Evolutionary conservation across 495 filamentous ascomycete species (phyloP).

Genomic region (Xylaria nigripes): DNA sequence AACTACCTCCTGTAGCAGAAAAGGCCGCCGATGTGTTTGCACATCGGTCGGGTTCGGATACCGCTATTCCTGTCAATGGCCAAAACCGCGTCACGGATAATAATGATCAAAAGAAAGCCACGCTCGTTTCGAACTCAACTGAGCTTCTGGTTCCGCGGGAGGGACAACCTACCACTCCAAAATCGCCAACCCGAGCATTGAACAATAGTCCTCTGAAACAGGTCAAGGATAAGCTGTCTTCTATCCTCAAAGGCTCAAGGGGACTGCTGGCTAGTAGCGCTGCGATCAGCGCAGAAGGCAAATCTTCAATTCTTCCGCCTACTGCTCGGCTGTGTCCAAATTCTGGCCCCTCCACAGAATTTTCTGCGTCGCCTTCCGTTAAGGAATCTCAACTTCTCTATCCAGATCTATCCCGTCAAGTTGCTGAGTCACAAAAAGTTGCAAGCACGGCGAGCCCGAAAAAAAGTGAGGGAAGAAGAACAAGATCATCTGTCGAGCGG

Average conservation of each 20-base stretch:
- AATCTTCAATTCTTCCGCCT: slow-evolving; percentile 44
- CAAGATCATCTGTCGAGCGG: slow-evolving; percentile 66
- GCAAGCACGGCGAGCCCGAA: slow-evolving; percentile 31
- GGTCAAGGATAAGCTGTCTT: slow-evolving; percentile 80
- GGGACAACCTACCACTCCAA: slow-evolving; percentile 51
- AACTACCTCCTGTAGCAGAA: slow-evolving; percentile 28
- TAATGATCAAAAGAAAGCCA: slow-evolving; percentile 48
- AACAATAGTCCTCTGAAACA: slow-evolving; percentile 75
- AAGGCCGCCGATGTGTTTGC: slow-evolving; percentile 26
- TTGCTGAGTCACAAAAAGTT: slow-evolving; percentile 19
- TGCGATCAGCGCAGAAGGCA: slow-evolving; percentile 66
- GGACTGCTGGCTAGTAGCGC: slow-evolving; percentile 76
- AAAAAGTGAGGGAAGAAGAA: slow-evolving; percentile 48
- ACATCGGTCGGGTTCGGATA: slow-evolving; percentile 47
- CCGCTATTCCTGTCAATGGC: slow-evolving; percentile 36
- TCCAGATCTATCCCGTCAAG: slow-evolving; percentile 36
- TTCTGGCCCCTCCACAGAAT: slow-evolving; percentile 29
- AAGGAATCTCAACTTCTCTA: slow-evolving; percentile 33
- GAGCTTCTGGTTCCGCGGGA: slow-evolving; percentile 32
- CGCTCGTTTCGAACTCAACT: slow-evolving; percentile 55
- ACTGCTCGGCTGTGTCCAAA: slow-evolving; percentile 29
- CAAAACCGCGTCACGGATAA: slow-evolving; percentile 25
- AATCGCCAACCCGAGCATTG: slow-evolving; percentile 59
- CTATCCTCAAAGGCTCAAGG: slow-evolving; percentile 77
- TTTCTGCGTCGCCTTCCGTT: slow-evolving; percentile 25